These are phyloP conservation scores for Detonula confervacea DNA, from an alignment of 352 stramenopile genomes.

Conservation along the genomic window DNA sequence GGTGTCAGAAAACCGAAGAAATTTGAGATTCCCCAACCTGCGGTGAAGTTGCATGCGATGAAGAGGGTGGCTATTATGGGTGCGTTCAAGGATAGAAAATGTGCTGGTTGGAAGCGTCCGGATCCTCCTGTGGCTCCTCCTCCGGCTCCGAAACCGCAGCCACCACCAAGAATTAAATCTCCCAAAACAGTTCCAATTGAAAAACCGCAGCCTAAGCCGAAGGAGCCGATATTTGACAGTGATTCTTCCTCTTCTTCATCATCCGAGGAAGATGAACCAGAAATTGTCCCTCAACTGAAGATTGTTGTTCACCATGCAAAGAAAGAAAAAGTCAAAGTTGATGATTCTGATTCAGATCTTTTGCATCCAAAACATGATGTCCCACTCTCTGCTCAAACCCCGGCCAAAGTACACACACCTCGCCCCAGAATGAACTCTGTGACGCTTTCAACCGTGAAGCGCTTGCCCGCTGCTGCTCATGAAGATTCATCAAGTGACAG, in stretches of 20 bases:
- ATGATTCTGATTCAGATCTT: conserved; percentile 19
- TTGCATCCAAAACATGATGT: not conserved
- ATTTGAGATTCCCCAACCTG: conserved; percentile 59
- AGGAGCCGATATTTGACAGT: no score
- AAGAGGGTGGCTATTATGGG: conserved; percentile 50
- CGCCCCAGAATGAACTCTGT: conserved; percentile 43
- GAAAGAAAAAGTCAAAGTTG: not conserved
- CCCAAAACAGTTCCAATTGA: not conserved
- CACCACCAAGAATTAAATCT: not conserved
- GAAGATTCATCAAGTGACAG: conserved; percentile 44
- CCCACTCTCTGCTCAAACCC: conserved; percentile 16
- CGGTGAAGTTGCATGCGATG: conserved; percentile 54
- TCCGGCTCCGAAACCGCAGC: conserved; percentile 10
- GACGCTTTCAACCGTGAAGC: conserved; percentile 6
- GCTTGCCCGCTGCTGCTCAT: conserved; percentile 3
- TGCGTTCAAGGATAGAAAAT: conserved; percentile 50
- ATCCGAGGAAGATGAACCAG: not conserved
- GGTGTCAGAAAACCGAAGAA: conserved; percentile 50
- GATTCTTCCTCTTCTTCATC: no score
- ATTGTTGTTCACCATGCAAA: not conserved
- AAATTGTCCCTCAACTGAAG: not conserved
- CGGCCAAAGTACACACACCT: conserved; percentile 34
- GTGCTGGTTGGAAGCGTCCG: conserved; percentile 14
- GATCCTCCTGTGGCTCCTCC: not conserved
- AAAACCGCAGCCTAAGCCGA: no score